Evolutionary conservation across 139 green algal genomes (phyloP), one percentile per base, ranked within the genome.

Genomic region (Diplosphaera chodatii): DNA sequence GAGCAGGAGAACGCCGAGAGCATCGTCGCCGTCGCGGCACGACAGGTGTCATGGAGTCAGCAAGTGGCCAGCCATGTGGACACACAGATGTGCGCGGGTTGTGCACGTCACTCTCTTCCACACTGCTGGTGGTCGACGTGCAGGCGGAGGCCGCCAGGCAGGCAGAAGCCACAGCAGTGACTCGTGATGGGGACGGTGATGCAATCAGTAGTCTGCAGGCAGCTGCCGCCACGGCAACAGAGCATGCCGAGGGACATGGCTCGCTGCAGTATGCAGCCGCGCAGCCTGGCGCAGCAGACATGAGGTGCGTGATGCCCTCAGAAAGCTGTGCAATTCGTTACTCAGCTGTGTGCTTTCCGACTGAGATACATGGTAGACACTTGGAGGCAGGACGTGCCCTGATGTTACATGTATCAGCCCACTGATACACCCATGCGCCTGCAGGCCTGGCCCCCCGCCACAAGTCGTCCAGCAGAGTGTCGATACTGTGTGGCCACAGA

Each of bases 321-420:
- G 37, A 20, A 6, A 48, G 6, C 8, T 48, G 37, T 48, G 37
- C 37, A 48, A 10, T 10, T 10, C 37, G 10, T 48, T 48, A 20
- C 37, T 48, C 37, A 48, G 16, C 48, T 59, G 37, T 13, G 37
- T 48, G 10, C 13, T 8, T 48, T 13, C 10, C 13, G 37, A 8
- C 37, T 48, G 37, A 48, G 37, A 48, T 48, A 48, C 13, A n/a
- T n/a, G n/a, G n/a, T n/a, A n/a, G n/a, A n/a, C n/a, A n/a, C n/a
- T n/a, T n/a, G n/a, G n/a, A n/a, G n/a, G n/a, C n/a, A n/a, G n/a
- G n/a, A n/a, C n/a, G n/a, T n/a, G n/a, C n/a, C n/a, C n/a, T n/a
- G n/a, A 72, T 72, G 40, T 62, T 64, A 48, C 40, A 33, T 33
- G 33, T 2, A 72, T 41, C 34, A 30, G 63, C 37, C 40, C 67